phyloP scores from a whole-genome alignment of 2,329 filamentous ascomycete species.

The Clathrospora elynae region DNA sequence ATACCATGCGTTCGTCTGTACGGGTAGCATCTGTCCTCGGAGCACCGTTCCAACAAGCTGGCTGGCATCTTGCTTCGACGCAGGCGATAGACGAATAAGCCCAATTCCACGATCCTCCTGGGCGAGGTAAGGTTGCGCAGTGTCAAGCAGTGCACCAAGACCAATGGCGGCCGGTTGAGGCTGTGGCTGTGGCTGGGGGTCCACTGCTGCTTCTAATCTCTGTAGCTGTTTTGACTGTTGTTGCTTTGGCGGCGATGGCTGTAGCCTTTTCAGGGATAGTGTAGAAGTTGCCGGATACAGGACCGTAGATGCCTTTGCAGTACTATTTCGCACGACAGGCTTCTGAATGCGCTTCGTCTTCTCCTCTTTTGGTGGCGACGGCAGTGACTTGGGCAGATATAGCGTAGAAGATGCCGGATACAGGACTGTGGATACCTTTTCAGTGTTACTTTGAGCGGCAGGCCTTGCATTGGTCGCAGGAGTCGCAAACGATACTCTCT shows the following conservation, averaged over 20 bases:
- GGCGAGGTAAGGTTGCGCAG: neutral
- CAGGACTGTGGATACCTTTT: too few species aligned
- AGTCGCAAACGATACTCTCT: neutral
- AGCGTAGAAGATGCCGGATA: too few species aligned
- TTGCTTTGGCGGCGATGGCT: neutral
- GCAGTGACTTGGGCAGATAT: too few species aligned
- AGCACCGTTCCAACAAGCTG: constrained; percentile 8
- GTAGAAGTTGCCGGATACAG: too few species aligned
- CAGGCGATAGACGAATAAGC: constrained; percentile 1
- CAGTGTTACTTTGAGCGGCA: neutral
- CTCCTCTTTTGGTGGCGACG: too few species aligned
- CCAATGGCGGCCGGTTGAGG: neutral
- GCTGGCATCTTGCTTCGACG: constrained; percentile 5
- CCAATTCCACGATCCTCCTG: neutral
- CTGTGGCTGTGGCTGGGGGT: fast-evolving
- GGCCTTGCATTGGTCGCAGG: neutral
- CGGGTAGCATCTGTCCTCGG: neutral
- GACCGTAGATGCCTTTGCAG: too few species aligned
- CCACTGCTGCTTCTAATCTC: too few species aligned
- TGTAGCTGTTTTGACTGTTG: neutral
- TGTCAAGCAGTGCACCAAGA: neutral
- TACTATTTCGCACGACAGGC: too few species aligned
- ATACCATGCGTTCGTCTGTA: constrained; percentile 12
- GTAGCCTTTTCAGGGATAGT: neutral
- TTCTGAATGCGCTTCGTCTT: too few species aligned